Base-by-base conservation (phyloP, 225 moss, liverwort and hornwort species). In the Thuidium tamariscinum region DNA sequence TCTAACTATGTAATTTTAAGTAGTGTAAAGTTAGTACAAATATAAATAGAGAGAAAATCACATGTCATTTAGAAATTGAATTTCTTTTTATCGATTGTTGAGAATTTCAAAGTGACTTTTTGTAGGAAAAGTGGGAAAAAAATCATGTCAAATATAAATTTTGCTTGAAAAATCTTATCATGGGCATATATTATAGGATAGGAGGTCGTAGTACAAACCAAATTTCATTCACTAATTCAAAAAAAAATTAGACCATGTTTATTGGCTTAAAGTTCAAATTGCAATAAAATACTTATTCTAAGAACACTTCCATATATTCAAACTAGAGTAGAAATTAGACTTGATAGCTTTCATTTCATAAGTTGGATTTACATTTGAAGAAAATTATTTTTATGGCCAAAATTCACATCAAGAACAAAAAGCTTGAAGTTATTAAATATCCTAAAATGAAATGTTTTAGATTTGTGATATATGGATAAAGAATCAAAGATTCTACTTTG, bases 201-300 rank as follows among this genome's bases (percentile, higher is more conserved):
- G 8, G 14, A 2, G 1, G 0, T 41, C 1, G 26, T 42, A 1
- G 15, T 25, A 0, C 42, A 26, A 69, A 14, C 7, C 69, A 41
- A 7, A 8, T 14, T 26, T 69, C 3, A 25, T 15, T 42, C 25
- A 41, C 25, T 5, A 69, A 26, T 41, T 41, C 8, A 8, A 69
- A 15, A 39, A 25, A 14, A 25, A 14, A 13, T 4, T 42, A 41
- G 15, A 41, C 1, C 2, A 0, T 25, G 5, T 1, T 69, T 14
- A 25, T 69, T 0, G 0, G 1, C 0, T 26, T 1, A 42, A 69
- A 69, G 41, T 26, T 69, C 2, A 39, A 39, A 39, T 39, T 68
- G 7, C 23, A 68, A 39, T 7, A 41, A 69, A 41, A 4, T 69
- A 41, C 8, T 41, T 8, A 7, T 41, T 41, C 4, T 1, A 20